A percentile compares a stretch with the other conserved stretches of the same genome.
Conservation (phyloP, 192 early-diverging fungal species). For the Coemansia sp. region DNA sequence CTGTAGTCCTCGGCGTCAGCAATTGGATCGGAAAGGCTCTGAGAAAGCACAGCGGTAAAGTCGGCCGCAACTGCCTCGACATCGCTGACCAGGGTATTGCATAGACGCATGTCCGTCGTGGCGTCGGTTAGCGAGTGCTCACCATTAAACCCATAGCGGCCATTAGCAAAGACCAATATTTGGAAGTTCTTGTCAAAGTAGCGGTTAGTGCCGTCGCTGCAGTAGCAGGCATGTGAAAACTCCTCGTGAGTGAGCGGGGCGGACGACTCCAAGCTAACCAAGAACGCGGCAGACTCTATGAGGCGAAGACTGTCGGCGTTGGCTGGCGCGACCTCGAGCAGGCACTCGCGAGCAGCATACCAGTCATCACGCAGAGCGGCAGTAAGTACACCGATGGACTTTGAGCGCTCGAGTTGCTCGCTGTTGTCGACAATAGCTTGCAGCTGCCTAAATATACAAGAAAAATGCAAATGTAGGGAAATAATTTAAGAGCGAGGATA, state of each 20-base stretch:
- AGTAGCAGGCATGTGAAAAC: conserved; percentile 76
- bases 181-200: conserved; percentile 84
- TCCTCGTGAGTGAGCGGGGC: conserved; percentile 72
- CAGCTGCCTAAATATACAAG: conserved; percentile 58
- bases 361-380: conserved; percentile 59
- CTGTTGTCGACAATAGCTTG: conserved; percentile 67
- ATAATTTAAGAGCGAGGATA: conserved; percentile 21
- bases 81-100: conserved; percentile 65
- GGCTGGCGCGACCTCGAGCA: conserved; percentile 59
- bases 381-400: conserved; percentile 60
- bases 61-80: conserved; percentile 32
- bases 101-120: conserved; percentile 74
- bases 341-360: conserved; percentile 57
- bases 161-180: conserved; percentile 78
- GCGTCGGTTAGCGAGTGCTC: conserved; percentile 76
- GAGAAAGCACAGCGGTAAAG: neutral
- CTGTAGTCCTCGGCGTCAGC: conserved; percentile 39
- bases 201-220: conserved; percentile 71
- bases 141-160: conserved; percentile 75
- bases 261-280: conserved; percentile 74
- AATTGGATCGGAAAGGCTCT: neutral
- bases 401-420: conserved; percentile 47
- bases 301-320: conserved; percentile 65
- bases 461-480: conserved; percentile 31
- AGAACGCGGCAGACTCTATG: conserved; percentile 75